A percentile compares a stretch with the other conserved stretches of the same genome.
Evolutionary conservation across 208 protist species (phyloP).

Genomic region (Phytomonas serpens): DNA sequence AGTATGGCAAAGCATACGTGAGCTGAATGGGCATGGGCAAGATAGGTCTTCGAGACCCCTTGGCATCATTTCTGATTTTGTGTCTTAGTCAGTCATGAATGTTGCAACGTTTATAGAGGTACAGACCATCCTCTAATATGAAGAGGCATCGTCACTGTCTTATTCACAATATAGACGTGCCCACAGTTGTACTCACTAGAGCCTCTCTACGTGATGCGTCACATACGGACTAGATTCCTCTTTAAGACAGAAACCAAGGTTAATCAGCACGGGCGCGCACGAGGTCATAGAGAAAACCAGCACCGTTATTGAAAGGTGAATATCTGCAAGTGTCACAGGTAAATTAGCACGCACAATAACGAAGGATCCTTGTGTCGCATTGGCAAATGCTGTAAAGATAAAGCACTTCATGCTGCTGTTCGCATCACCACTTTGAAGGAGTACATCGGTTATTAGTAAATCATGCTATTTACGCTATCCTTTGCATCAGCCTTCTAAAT

Average conservation of each 20-base stretch:
- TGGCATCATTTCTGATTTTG: neutral
- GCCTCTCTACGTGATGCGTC: neutral
- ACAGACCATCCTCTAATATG: neutral
- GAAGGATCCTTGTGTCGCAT: no score
- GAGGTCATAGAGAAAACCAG: no score
- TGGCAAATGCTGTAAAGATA: no score
- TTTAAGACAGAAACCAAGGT: neutral
- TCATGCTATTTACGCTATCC: no score
- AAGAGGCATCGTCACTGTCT: neutral
- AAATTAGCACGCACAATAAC: no score
- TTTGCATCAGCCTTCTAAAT: neutral
- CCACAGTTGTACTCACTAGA: neutral
- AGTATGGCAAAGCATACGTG: neutral
- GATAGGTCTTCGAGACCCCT: neutral
- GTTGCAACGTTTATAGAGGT: neutral
- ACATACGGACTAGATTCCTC: neutral
- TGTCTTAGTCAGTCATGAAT: neutral
- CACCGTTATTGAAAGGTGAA: no score
- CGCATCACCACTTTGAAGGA: no score
- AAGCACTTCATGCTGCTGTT: no score
- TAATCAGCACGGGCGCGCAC: neutral
- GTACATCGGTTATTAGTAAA: no score
- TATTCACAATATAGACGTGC: neutral
- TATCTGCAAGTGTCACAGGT: no score
- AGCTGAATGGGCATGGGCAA: neutral